Conservation (phyloP, 352 stramenopile species). For the Phytopythium montanum region DNA sequence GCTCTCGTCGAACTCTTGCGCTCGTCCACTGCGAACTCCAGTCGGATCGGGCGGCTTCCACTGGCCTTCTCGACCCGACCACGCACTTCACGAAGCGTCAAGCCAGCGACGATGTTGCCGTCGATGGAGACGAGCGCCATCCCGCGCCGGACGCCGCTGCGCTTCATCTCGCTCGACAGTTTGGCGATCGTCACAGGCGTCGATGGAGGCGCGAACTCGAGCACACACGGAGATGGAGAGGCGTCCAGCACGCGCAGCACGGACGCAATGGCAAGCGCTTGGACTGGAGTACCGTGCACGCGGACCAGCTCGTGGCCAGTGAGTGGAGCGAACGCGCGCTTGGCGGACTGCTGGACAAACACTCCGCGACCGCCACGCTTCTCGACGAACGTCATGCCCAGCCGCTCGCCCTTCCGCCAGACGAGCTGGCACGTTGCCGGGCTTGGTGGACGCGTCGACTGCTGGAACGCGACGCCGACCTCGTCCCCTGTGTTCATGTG, state of each 20-base stretch:
- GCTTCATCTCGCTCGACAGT: constrained; percentile 18
- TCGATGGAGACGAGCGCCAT: constrained; percentile 41
- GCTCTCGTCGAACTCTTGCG: not conserved
- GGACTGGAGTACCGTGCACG: constrained; percentile 32
- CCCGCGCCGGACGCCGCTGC: constrained; percentile 22
- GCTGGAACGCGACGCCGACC: constrained; percentile 39
- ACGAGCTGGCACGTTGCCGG: constrained; percentile 29
- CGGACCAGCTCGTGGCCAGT: constrained; percentile 41
- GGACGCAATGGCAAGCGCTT: constrained; percentile 25
- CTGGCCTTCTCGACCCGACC: constrained; percentile 23
- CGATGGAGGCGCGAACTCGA: constrained; percentile 43
- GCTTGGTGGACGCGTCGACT: constrained; percentile 17
- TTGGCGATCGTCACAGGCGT: constrained; percentile 40
- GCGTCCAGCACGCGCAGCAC: constrained; percentile 37
- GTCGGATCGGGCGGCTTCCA: constrained; percentile 11
- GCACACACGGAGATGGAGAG: constrained; percentile 32
- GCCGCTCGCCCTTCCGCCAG: constrained; percentile 39
- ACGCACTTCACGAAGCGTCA: constrained; percentile 28
- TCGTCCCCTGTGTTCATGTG: constrained; percentile 31
- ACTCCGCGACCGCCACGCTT: constrained; percentile 25
- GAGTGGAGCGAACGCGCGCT: constrained; percentile 19
- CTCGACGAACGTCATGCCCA: constrained; percentile 51
- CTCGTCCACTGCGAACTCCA: constrained; percentile 22
- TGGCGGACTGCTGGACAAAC: constrained; percentile 33
- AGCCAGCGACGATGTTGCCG: constrained; percentile 28